Evolutionary conservation across 495 filamentous ascomycete genomes (phyloP), one percentile per base, ranked within the genome.

Genomic region (Hypoxylon intermedium): DNA sequence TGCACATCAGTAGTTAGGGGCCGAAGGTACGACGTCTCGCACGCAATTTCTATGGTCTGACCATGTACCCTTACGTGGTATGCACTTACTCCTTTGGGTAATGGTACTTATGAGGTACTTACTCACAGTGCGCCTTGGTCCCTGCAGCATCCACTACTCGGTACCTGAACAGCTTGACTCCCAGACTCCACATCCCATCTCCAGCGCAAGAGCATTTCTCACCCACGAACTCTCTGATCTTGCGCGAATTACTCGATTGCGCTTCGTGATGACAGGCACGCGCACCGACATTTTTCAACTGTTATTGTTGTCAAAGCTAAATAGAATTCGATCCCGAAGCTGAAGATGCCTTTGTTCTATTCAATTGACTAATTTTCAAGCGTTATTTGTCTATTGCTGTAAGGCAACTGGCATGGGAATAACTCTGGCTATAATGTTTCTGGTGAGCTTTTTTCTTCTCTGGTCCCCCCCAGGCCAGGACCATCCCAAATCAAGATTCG

Each of bases 181-280:
- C 62, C 13, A 9, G 51, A 48, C 62, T 65, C 62, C 62, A 65
- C 62, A 65, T 56, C 61, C 50, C 61, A 65, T 65, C 62, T 60
- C 46, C 45, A 60, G 19, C 51, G 52, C 34, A 47, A 60, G 40
- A 46, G 41, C 34, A 51, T 50, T 45, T 51, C 26, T 47, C 51
- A 52, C 58, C 62, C 56, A 60, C 57, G 51, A 57, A 57, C 67
- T 53, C 42, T 55, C 55, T 68, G 67, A 59, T 60, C 50, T 59
- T 63, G 54, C 63, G 58, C 63, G 63, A 61, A 68, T 58, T 65
- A 65, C 62, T 60, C 56, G 50, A 65, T 65, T 53, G 46, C 56
- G 51, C 46, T 55, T n/a, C 50, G 45, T 36, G 58, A 57, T 64
- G 54, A 54, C 53, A 57, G 42, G 48, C 41, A 60, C 40, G 54